Evolutionary conservation across 129 eudicot species (phyloP).

Genomic region (Artemisia argyi): DNA sequence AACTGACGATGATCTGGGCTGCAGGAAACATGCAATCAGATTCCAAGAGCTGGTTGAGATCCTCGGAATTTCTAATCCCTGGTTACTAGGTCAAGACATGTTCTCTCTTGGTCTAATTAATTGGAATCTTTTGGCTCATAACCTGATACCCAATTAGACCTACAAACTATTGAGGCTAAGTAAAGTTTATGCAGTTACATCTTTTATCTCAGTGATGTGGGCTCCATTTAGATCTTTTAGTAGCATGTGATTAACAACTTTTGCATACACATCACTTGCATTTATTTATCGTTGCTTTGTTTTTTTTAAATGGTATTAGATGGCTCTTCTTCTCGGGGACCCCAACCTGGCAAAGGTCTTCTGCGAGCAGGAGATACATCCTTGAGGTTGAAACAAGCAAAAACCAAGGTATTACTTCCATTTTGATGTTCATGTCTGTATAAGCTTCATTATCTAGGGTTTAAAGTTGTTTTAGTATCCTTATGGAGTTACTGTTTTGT

Average conservation of each 20-base stretch:
- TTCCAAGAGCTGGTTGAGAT: slow-evolving; percentile 89
- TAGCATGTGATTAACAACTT: not conserved
- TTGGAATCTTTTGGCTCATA: slow-evolving; percentile 17
- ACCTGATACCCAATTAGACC: slow-evolving; percentile 6
- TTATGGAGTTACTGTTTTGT: too few species aligned
- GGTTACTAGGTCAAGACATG: slow-evolving; percentile 63
- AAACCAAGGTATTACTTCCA: not conserved
- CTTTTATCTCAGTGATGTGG: not conserved
- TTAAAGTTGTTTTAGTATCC: too few species aligned
- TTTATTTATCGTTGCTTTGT: too few species aligned
- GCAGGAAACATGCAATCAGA: slow-evolving; percentile 67
- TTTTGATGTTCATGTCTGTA: not conserved
- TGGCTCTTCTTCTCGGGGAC: too few species aligned
- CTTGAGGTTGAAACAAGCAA: too few species aligned
- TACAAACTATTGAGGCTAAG: not conserved
- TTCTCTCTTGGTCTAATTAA: slow-evolving; percentile 39
- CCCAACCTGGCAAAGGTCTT: too few species aligned
- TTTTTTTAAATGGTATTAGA: too few species aligned
- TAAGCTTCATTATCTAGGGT: not conserved
- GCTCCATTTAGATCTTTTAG: not conserved
- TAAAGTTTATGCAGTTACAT: not conserved
- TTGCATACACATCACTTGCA: not conserved
- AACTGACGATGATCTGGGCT: slow-evolving; percentile 74
- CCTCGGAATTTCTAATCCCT: slow-evolving; percentile 65
- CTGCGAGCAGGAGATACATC: too few species aligned